Percentiles rank a stretch among this genome's conserved stretches.
phyloP scores from a whole-genome alignment of 345 rosid genomes.

The Brassica juncea region DNA sequence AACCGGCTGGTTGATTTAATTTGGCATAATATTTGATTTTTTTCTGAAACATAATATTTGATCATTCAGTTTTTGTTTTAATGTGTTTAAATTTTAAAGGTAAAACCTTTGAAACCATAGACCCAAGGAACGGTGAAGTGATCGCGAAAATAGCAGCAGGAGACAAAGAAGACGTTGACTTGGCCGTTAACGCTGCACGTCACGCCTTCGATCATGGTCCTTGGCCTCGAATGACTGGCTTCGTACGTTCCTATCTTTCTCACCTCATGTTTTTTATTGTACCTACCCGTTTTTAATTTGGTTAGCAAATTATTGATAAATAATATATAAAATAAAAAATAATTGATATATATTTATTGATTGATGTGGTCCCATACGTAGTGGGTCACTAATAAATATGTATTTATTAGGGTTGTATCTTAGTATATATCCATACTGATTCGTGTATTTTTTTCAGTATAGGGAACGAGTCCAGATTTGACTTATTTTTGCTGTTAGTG shows the following conservation, averaged over 20 bases:
- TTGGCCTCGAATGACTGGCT: conserved; percentile 68
- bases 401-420: conserved; percentile 13
- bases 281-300: conserved; percentile 6
- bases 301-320: not conserved
- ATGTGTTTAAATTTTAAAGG: conserved; percentile 41
- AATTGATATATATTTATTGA: not conserved
- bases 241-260: conserved; percentile 41
- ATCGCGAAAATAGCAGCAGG: conserved; percentile 55
- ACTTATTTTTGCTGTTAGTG: conserved; percentile 24
- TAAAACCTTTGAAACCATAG: conserved; percentile 57
- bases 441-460: not conserved
- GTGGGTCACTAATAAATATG: conserved; percentile 3
- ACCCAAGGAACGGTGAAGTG: conserved; percentile 56
- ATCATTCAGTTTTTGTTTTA: not conserved
- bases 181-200: conserved; percentile 68
- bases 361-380: conserved; percentile 26
- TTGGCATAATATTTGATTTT: not conserved
- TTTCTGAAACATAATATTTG: not conserved
- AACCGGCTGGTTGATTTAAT: conserved; percentile 19
- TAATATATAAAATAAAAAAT: not conserved
- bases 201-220: conserved; percentile 67
- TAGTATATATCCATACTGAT: not conserved
- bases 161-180: conserved; percentile 56
- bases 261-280: not conserved
- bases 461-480: not conserved